These are phyloP conservation scores for Albifimbria verrucaria DNA, from an alignment of 2,329 filamentous ascomycete genomes.

Conservation along the genomic window DNA sequence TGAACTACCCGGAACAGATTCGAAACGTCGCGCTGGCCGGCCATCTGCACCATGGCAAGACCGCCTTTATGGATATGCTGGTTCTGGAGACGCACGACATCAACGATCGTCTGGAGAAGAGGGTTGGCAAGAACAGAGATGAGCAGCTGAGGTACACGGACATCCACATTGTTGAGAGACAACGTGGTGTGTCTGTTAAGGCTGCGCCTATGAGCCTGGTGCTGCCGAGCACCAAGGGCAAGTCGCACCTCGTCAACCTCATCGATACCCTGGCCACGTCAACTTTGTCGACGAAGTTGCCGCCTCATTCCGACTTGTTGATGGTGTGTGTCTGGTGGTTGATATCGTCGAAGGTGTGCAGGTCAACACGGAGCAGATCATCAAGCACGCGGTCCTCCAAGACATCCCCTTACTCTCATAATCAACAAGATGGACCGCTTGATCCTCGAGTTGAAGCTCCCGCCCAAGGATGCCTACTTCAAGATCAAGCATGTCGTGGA, in stretches of 20 bases:
- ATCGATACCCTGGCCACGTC: slow-evolving; percentile 94
- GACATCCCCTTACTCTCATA: slow-evolving; percentile 85
- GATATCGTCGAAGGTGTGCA: slow-evolving; percentile 99
- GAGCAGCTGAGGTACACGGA: slow-evolving; percentile 95
- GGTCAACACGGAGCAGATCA: slow-evolving; percentile 93
- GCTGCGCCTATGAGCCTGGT: slow-evolving; percentile 92
- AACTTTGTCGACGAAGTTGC: slow-evolving; percentile 99
- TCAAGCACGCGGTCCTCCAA: slow-evolving; percentile 90
- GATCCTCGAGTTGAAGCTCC: slow-evolving; percentile 90
- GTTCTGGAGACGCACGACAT: slow-evolving; percentile 94
- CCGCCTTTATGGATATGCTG: slow-evolving; percentile 96
- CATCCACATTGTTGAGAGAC: slow-evolving; percentile 81
- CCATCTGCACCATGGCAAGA: slow-evolving; percentile 96
- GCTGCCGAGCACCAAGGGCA: slow-evolving; percentile 81
- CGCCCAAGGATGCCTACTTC: slow-evolving; percentile 95
- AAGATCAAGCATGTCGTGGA: slow-evolving; percentile 99
- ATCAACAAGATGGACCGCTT: slow-evolving; percentile 97
- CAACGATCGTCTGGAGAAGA: slow-evolving; percentile 71
- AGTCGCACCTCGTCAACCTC: slow-evolving; percentile 93
- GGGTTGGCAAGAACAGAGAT: slow-evolving; percentile 76
- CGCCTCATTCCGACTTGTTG: slow-evolving; percentile 78
- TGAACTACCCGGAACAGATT: slow-evolving; percentile 94
- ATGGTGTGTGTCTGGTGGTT: slow-evolving; percentile 89
- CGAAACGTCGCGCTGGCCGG: slow-evolving; percentile 90
- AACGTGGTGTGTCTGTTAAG: slow-evolving; percentile 89